Base-by-base conservation (phyloP, 2,329 filamentous ascomycete genomes). In the Fusarium bactridioides region DNA sequence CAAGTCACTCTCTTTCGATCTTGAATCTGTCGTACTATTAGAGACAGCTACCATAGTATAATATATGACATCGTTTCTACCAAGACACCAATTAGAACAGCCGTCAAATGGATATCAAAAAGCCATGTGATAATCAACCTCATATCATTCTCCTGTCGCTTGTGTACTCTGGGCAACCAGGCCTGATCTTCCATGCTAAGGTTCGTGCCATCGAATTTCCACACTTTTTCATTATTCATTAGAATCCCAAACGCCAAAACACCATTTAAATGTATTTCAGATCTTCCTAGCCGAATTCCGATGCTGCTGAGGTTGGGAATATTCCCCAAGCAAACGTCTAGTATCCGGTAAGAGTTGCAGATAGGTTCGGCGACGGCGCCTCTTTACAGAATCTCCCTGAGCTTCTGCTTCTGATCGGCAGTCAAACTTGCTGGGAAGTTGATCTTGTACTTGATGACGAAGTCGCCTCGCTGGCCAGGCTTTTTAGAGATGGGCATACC, bases 401-500 rank as follows among this genome's bases (percentile, higher is more conserved):
- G 82, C 79, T 92, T 87, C 72, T 90, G 85, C 86, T 97, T 98
- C 84, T 98, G 95, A 9, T 88, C 84, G 12, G 87, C 64, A 8
- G 94, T 95, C 82, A 99, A 83, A 44, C 83, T 91, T 7, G 90
- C 91, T 1, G 96, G 96, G 85, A 97, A 98, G 79, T 93, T 95
- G 81, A 99, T 95, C 79, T 96, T 96, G 78, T 97, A 95, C 67
- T 91, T 93, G 67, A 99, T 88, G 65, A 98, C 84, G 74, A 99
- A 93, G 79, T 97, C 94, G 29, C 96, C 96, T 63, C 95, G 89
- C 77, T 94, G 89, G 66, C 85, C 90, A 0, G 93, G 94, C 80
- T 94, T 95, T 88, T 97, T 98, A 69, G 93, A 94, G 78, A 96
- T 91, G 41, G 95, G 94, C 96, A 99, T 98, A 66, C 96, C 96